Evolutionary conservation across 208 protist genomes (phyloP), one percentile per base, ranked within the genome.

Genomic region (Borovskyia barvae): DNA sequence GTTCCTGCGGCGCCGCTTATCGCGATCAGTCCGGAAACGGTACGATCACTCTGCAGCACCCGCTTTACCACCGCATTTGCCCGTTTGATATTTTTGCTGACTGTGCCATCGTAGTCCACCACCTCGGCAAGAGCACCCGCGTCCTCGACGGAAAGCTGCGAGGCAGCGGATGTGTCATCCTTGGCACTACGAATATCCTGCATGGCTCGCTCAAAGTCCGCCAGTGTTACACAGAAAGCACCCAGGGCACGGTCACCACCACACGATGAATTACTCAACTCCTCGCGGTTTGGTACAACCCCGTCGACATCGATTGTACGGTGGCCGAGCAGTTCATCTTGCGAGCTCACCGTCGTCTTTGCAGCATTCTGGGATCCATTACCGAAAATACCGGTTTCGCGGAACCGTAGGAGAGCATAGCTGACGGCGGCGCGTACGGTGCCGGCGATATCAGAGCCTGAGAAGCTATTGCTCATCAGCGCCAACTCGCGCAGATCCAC

Each of bases 391-490:
- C 37, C 54, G 1, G 45, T 47, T 33, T 87, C 33, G 37, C 65
- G 75, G 52, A 86, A 77, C 9, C 85, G 79, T 45, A 90, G 66
- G 26, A 97, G 58, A 0, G 92, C 87, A 65, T 83, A 84, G 63
- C 88, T 97, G 3, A 82, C 42, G 15, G 95, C 95, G 3, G 78
- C 62, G 20, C 88, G 85, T 24, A 96, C 86, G 29, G 82, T 62
- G 33, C 90, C 91, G 0, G 85, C 84, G 47, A 97, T 89, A 65
- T 99, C 98, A 30, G 97, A 94, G 46, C 98, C 98, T 19, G 89
- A 98, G 74, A 98, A 99, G 50, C 99, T 99, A 46, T 89, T 95
- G 1, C 96, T 98, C n/a, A 71, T 40, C 9, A 54, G 52, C 0
- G 98, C 98, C 6, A 99, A 67, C 3, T 92, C 53, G 14, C 70